Evolutionary conservation across 352 stramenopile species (phyloP), one percentile per base, ranked within the genome.

Genomic region (Phytopythium ostracodes): DNA sequence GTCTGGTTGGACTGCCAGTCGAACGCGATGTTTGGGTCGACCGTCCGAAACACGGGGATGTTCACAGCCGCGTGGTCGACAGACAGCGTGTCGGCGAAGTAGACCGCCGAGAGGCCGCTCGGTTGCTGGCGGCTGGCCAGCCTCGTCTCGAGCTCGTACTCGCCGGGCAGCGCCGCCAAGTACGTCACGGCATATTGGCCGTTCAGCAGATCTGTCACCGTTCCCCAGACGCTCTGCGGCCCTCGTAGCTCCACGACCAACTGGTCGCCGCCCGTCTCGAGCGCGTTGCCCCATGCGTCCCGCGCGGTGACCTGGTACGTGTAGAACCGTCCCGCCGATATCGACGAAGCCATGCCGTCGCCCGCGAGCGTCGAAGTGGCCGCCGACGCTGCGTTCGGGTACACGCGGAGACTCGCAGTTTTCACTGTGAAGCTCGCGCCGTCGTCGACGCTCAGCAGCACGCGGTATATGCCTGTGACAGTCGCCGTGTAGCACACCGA

Each of bases 91-190:
- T 66, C 65, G 1, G 65, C 47, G 43, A 76, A 87, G 51, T 87
- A 87, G 44, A 72, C 70, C 2, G 65, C 73, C 6, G 60, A 57
- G 4, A 88, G 60, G 0, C 75, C 76, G 25, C 54, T 43, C 53
- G 53, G 31, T 22, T 59, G 60, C 14, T 61, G 40, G 17, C 59
- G 60, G 25, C 64, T 66, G 33, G 72, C 68, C 7, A 89, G 64
- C 33, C 66, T 27, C 9, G 68, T 84, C 58, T 88, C 65, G 40
- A 84, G 73, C 53, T 89, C 70, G 59, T 85, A 87, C 2, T 63
- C 11, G 0, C 78, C 75, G 29, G 68, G 59, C 25, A 72, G 56
- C 10, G 59, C 57, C 20, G 72, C 64, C 18, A 57, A 38, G 38
- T 85, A 87, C 10, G 58, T 65, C 20, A 83, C 73, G 25, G 70